These are phyloP conservation scores for Yarrowia osloensis DNA, from an alignment of 805 yeast species.

Conservation along the genomic window DNA sequence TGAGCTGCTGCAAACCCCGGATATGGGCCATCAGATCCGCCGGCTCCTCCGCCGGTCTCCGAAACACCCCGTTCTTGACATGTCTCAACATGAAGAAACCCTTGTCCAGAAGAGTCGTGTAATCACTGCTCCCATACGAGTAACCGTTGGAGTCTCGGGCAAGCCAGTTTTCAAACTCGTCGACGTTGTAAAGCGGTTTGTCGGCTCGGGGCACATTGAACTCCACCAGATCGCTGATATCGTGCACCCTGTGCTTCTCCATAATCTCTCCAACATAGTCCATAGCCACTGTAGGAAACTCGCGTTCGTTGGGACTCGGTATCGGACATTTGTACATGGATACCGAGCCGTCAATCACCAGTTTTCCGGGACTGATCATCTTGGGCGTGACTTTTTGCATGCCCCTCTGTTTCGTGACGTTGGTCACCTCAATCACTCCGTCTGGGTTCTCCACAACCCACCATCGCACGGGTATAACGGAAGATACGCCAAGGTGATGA, in stretches of 20 bases:
- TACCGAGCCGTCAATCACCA: background rate
- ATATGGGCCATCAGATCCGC: background rate
- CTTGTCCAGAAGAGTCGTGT: background rate
- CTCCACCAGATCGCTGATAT: background rate
- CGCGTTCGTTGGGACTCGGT: background rate
- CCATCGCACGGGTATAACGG: background rate
- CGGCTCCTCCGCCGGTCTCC: background rate
- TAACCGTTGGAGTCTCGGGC: background rate
- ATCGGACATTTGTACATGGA: background rate
- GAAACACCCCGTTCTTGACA: background rate
- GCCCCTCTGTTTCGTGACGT: background rate
- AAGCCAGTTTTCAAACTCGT: background rate
- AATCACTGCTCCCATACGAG: background rate
- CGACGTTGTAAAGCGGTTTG: background rate
- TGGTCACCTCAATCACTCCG: background rate
- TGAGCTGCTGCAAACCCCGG: background rate
- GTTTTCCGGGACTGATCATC: background rate
- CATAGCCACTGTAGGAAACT: background rate
- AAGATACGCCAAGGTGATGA: background rate
- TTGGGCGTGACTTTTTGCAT: background rate
- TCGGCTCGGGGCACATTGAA: background rate
- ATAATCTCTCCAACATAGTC: background rate
- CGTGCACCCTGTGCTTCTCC: background rate
- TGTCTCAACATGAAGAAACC: background rate
- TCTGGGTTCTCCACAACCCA: background rate